Percentiles rank a stretch among this genome's conserved stretches.
These are phyloP conservation scores for Cicer arietinum DNA, from an alignment of 306 rosid genomes.

Conservation along the genomic window DNA sequence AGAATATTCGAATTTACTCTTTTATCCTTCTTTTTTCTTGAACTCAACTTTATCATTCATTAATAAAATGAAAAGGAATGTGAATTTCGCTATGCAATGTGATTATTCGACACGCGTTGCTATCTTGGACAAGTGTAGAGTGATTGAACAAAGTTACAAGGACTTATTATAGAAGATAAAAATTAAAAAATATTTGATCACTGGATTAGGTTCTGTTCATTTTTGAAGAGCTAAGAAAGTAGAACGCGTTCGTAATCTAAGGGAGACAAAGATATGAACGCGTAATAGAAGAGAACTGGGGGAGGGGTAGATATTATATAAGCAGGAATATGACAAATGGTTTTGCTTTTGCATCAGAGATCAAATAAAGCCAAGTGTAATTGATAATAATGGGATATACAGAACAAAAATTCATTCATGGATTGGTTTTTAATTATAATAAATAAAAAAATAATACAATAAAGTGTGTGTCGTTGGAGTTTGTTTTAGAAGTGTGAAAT, in stretches of 20 bases:
- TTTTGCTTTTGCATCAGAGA: constrained; percentile 26
- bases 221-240: constrained; percentile 37
- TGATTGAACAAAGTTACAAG: constrained; percentile 13
- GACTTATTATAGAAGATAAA: not conserved
- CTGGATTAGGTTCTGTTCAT: not conserved
- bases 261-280: constrained; percentile 48
- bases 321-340: constrained; percentile 30
- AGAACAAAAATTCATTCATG: constrained; percentile 19
- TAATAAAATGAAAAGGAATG: constrained; percentile 7
- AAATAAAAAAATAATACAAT: constrained; percentile 1
- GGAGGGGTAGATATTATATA: no score
- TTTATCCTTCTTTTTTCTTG: not conserved
- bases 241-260: constrained; percentile 41
- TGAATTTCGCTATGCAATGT: constrained; percentile 15
- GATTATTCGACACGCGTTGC: constrained; percentile 18
- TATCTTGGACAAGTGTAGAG: constrained; percentile 32
- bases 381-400: constrained; percentile 28
- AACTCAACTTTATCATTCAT: not conserved
- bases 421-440: constrained; percentile 9
- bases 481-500: constrained; percentile 23
- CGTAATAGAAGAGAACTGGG: not conserved
- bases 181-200: not conserved
- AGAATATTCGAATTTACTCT: not conserved
- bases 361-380: not conserved
- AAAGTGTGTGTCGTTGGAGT: constrained; percentile 3